Conservation (phyloP, 2,329 filamentous ascomycete genomes). For the Hymenoscyphus salicellus region DNA sequence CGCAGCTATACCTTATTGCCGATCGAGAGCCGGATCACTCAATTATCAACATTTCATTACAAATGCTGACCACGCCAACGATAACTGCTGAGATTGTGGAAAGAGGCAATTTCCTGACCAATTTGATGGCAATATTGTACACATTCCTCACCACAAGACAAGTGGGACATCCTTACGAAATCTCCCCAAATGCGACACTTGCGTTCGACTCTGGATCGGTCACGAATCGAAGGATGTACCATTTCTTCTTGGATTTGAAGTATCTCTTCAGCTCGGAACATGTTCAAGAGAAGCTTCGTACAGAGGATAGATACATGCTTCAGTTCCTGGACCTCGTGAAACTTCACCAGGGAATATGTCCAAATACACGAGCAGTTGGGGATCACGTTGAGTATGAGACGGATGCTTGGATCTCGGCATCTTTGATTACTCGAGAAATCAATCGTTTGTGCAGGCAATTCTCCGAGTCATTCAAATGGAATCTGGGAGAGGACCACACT, state of each 20-base stretch:
- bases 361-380: slow-evolving; percentile 84
- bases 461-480: slow-evolving; percentile 77
- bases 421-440: slow-evolving; percentile 89
- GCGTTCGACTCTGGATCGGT: slow-evolving; percentile 93
- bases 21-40: slow-evolving; percentile 96
- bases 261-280: slow-evolving; percentile 86
- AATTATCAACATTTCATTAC: slow-evolving; percentile 94
- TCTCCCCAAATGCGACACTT: slow-evolving; percentile 79
- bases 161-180: slow-evolving; percentile 88
- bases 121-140: slow-evolving; percentile 91
- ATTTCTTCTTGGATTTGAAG: slow-evolving; percentile 93
- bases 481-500: slow-evolving; percentile 59
- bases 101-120: slow-evolving; percentile 91
- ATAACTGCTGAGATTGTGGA: slow-evolving; percentile 96
- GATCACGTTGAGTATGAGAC: slow-evolving; percentile 98
- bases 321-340: slow-evolving; percentile 96
- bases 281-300: slow-evolving; percentile 79
- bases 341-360: slow-evolving; percentile 94
- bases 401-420: slow-evolving; percentile 96
- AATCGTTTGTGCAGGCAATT: slow-evolving; percentile 88
- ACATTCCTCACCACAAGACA: slow-evolving; percentile 95
- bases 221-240: slow-evolving; percentile 92
- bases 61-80: slow-evolving; percentile 94
- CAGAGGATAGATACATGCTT: slow-evolving; percentile 80
- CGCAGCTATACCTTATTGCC: slow-evolving; percentile 91